Conservation (phyloP, 345 rosid species). For the Eucalyptus marginata region DNA sequence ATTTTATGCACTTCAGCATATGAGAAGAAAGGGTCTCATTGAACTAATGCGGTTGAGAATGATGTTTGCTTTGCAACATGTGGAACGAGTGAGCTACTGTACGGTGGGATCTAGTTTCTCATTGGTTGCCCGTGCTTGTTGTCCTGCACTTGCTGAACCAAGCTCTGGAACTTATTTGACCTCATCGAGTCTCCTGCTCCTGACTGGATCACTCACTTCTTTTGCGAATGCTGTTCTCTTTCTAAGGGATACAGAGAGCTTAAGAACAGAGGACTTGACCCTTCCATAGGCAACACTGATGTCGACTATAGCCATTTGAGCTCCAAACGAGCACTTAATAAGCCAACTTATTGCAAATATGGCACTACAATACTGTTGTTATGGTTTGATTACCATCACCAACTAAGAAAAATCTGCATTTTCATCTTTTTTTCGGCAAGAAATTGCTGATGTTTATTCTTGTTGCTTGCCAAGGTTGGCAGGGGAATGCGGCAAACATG, state of each 20-base stretch:
- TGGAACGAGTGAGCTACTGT: neutral
- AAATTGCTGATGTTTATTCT: neutral
- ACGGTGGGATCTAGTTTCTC: neutral
- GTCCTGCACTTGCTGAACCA: neutral
- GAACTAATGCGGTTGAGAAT: neutral
- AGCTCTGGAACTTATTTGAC: neutral
- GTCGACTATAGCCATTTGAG: neutral
- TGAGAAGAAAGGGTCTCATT: neutral
- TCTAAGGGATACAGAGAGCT: conserved; percentile 2
- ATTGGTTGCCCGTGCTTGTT: neutral
- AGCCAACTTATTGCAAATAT: neutral
- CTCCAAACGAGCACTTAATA: neutral
- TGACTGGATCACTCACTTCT: neutral
- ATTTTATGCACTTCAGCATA: neutral
- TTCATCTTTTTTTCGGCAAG: neutral
- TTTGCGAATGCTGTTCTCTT: conserved; percentile 1
- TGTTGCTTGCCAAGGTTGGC: neutral
- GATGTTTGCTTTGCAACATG: neutral
- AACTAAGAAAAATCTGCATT: neutral
- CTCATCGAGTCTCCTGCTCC: neutral
- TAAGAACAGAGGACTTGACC: neutral
- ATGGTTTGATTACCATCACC: neutral
- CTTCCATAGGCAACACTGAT: neutral
- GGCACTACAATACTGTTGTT: rapidly evolving
- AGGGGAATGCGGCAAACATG: neutral